Evolutionary conservation across 441 rosid species (phyloP).

Genomic region (Raphanus hybrid): DNA sequence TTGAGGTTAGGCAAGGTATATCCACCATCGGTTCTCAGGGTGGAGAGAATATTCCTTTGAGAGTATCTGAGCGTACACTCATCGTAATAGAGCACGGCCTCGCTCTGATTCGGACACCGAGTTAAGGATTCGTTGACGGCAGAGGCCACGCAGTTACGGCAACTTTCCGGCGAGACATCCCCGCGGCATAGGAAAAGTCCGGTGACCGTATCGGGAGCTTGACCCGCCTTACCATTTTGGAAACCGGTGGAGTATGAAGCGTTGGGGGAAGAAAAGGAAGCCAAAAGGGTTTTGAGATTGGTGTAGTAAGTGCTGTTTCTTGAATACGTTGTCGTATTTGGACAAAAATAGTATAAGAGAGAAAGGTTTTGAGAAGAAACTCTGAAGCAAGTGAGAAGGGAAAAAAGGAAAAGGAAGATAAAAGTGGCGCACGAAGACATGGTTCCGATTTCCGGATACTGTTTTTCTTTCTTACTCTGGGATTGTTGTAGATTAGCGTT

Average conservation of each 20-base stretch:
- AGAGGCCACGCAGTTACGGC: not conserved
- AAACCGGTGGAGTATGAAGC: not conserved
- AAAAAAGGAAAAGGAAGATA: not conserved
- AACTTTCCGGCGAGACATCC: not conserved
- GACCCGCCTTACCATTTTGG: not conserved
- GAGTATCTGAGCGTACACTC: not conserved
- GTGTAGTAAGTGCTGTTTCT: not conserved
- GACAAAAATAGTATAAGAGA: not conserved
- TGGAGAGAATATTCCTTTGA: not conserved
- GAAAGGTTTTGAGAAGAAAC: not conserved
- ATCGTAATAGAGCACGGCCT: not conserved
- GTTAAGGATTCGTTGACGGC: not conserved
- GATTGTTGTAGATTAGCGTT: not conserved
- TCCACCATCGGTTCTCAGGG: not conserved
- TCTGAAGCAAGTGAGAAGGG: not conserved
- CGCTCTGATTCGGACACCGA: not conserved
- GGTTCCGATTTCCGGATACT: not conserved
- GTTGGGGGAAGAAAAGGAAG: not conserved
- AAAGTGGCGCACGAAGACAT: not conserved
- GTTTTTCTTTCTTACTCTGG: not conserved
- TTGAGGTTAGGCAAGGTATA: not conserved
- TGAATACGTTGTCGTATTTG: not conserved
- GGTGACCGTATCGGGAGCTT: not conserved
- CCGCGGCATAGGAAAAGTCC: not conserved
- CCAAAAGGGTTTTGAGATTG: not conserved